Conservation (phyloP, 2,329 filamentous ascomycete species). For the Hypoxylon sp. region DNA sequence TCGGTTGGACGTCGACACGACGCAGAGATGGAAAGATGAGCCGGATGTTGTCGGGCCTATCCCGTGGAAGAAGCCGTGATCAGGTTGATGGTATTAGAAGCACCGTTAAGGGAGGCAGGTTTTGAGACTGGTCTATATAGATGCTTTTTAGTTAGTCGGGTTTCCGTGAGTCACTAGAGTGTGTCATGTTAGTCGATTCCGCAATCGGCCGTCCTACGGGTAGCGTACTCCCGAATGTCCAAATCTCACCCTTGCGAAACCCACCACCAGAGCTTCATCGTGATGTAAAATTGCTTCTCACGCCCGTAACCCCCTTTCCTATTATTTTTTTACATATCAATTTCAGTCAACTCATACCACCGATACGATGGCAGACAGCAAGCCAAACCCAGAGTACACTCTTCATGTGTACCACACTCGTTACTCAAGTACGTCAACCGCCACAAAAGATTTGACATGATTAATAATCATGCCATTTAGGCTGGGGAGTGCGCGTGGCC, state of each 20-base stretch:
- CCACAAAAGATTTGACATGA: not conserved
- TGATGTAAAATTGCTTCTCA: constrained; percentile 1
- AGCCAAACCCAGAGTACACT: constrained; percentile 26
- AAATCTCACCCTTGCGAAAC: constrained; percentile 1
- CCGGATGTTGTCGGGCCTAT: constrained; percentile 36
- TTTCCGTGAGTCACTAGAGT: constrained; percentile 23
- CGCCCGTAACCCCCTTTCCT: too few species aligned
- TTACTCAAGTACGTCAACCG: constrained; percentile 44
- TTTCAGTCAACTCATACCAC: not conserved
- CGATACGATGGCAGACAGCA: constrained; percentile 35
- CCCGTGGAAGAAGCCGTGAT: constrained; percentile 18
- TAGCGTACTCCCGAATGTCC: not conserved
- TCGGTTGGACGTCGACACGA: constrained; percentile 35
- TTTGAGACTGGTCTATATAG: not conserved
- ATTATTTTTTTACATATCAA: not conserved
- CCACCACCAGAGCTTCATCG: not conserved
- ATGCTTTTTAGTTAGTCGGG: constrained; percentile 15
- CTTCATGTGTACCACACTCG: constrained; percentile 45
- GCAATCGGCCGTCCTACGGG: constrained; percentile 35
- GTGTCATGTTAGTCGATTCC: constrained; percentile 2
- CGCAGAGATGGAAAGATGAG: constrained; percentile 36
- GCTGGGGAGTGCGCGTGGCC: constrained; percentile 45
- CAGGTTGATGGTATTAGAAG: not conserved
- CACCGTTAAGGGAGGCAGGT: not conserved
- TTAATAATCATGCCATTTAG: constrained; percentile 21